Evolutionary conservation across 2,329 filamentous ascomycete genomes (phyloP), one percentile per base, ranked within the genome.

Genomic region (Cercospora sp.): DNA sequence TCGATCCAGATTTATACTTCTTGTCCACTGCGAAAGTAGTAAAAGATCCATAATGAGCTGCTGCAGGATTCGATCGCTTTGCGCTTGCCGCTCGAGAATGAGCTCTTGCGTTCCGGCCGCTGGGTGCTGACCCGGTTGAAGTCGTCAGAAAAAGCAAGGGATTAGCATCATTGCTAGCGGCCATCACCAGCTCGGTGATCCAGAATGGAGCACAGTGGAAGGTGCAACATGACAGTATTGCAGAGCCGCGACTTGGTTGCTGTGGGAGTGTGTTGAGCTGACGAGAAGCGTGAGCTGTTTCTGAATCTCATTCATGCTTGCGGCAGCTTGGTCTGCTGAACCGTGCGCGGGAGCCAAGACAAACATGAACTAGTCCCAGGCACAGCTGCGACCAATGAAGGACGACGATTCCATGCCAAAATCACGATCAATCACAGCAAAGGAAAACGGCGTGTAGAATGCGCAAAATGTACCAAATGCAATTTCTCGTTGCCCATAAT

Each of bases 131-230:
- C 2, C 45, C 58, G 20, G 31, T 65, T 31, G 66, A 65, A 20
- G 57, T 61, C 16, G 63, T 68, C 18, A 68, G 59, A 55, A 68
- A 68, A 8, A 68, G 60, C 16, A 68, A 18, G 5, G 66, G 66
- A 26, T 18, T 12, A 16, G 51, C 23, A 16, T 40, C 23, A 28
- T 48, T 31, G 28, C 12, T 42, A 31, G 42, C 33, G 3, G 62
- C 61, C 66, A 64, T 64, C 60, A 30, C 53, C 53, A 26, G 13
- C 53, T 58, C 26, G 23, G 28, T 58, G 53, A 30, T 58, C 53
- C 53, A 58, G n/a, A 28, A 30, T 58, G 53, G 53, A 58, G 53
- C 53, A 58, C 53, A 58, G 13, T 23, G 9, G 16, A 58, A 30
- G 30, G 13, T 26, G 13, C 53, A 58, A 58, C 53, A 58, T 58